A percentile compares a stretch with the other conserved stretches of the same genome.
Evolutionary conservation across 495 filamentous ascomycete genomes (phyloP).

Genomic region (Terfezia boudieri): DNA sequence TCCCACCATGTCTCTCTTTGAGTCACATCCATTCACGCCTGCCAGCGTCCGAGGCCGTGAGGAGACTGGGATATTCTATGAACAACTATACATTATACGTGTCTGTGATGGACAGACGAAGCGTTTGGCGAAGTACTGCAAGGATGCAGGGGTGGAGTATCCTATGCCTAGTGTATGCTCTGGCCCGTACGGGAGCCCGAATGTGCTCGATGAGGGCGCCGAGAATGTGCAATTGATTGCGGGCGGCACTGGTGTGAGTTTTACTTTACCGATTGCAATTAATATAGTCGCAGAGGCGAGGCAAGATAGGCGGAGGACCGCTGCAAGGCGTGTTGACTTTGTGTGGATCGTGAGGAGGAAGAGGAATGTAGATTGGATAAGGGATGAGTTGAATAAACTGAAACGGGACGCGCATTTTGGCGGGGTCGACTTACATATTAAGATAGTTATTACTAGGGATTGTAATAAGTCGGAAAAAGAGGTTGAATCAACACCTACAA

Average conservation of each 20-base stretch:
- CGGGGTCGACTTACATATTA: constrained; percentile 18
- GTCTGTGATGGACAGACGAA: constrained; percentile 38
- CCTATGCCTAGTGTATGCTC: constrained; percentile 31
- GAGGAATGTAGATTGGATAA: constrained; percentile 35
- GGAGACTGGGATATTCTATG: constrained; percentile 11
- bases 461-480: neutral
- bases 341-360: constrained; percentile 37
- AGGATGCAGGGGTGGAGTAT: constrained; percentile 8
- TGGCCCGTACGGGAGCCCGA: constrained; percentile 33
- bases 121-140: constrained; percentile 26
- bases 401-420: neutral
- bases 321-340: constrained; percentile 24
- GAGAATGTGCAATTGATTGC: constrained; percentile 38
- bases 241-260: constrained; percentile 43
- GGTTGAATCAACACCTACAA: neutral
- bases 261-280: constrained; percentile 34
- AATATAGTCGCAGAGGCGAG: constrained; percentile 20
- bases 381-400: constrained; percentile 29
- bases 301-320: constrained; percentile 2
- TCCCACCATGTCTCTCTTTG: constrained; percentile 35
- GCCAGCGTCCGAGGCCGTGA: constrained; percentile 24
- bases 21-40: constrained; percentile 46
- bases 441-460: constrained; percentile 36
- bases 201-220: constrained; percentile 22
- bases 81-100: constrained; percentile 40